Base-by-base conservation (phyloP, 2,329 filamentous ascomycete species). In the Penicillium capsulatum region DNA sequence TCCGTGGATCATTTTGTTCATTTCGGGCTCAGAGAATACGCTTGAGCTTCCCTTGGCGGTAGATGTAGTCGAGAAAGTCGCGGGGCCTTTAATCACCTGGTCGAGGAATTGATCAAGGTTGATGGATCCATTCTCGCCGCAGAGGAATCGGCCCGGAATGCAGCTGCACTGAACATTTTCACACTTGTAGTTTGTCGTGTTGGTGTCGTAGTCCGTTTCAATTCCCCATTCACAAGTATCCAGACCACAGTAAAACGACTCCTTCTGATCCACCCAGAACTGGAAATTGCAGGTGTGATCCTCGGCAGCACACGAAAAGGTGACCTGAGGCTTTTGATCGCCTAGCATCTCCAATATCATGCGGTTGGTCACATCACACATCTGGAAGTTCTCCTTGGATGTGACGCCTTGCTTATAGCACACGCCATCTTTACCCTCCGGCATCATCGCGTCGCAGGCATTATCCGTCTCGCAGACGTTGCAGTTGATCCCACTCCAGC, bases 401-500 rank as follows among this genome's bases (percentile, higher is more conserved):
- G 94, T 83, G 52, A 94, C 80, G 31, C 91, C 91, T 53, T 91
- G 83, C 58, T 86, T 84, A 63, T 96, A 97, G 70, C 92, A 98
- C 8, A 95, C 82, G 20, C 89, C 92, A 31, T 83, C 88, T 45
- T 87, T 78, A 3, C 79, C 79, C 10, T 83, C 81, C 3, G 87
- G 86, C 82, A 94, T 94, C 66, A 98, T 72, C 22, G 86, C 82
- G 61, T 92, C 80, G 60, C 92, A 98, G 11, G 86, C 90, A 52
- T 84, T 73, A 62, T 97, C 76, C 3, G 81, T 80, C 45, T 84
- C 81, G 68, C 92, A 98, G 40, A 98, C 87, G 58, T 92, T 98
- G 78, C 92, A 98, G 72, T 98, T 98, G 69, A 98, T 91, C 48
- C 92, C 92, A 28, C 79, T 79, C 92, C 92, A 98, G 40, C 92